These are phyloP conservation scores for Boletales sp. DNA, from an alignment of 768 basidiomycete genomes.

Conservation along the genomic window DNA sequence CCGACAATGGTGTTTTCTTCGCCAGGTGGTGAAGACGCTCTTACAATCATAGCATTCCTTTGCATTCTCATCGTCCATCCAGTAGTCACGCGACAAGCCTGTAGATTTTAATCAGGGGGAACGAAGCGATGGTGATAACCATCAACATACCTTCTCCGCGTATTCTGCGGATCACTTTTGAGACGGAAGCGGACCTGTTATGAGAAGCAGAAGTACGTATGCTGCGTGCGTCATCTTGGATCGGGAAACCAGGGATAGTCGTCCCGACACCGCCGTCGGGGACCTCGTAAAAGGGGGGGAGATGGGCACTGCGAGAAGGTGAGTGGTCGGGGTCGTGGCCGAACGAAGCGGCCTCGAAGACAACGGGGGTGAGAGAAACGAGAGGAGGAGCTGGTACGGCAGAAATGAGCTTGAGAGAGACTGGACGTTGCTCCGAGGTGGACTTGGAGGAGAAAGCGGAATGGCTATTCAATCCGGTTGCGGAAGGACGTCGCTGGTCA, in stretches of 20 bases:
- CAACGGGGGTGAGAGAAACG: constrained; percentile 81
- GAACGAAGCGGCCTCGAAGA: constrained; percentile 73
- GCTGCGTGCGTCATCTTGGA: constrained; percentile 87
- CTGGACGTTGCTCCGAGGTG: constrained; percentile 51
- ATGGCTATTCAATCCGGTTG: constrained; percentile 40
- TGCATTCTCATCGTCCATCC: constrained; percentile 98
- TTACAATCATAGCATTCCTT: constrained; percentile 97
- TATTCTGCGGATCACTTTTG: constrained; percentile 86
- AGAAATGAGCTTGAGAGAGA: constrained; percentile 49
- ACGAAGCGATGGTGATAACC: constrained; percentile 2
- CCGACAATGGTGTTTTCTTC: constrained; percentile 95
- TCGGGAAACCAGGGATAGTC: constrained; percentile 88
- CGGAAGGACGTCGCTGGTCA: constrained; percentile 63
- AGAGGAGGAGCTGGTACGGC: constrained; percentile 72
- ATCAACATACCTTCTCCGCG: constrained; percentile 73
- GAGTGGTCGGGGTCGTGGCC: constrained; percentile 60
- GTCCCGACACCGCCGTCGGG: constrained; percentile 60
- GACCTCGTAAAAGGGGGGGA: constrained; percentile 52
- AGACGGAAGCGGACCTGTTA: constrained; percentile 78
- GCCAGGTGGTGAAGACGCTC: constrained; percentile 89
- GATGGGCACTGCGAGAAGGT: constrained; percentile 47
- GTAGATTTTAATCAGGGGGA: constrained; percentile 5
- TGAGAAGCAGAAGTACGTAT: constrained; percentile 70
- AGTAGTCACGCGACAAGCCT: constrained; percentile 93
- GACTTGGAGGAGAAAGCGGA: constrained; percentile 48